Evolutionary conservation across 164 flowering plant genomes (phyloP), one percentile per base, ranked within the genome.

Genomic region (Aristolochia fimbriata): DNA sequence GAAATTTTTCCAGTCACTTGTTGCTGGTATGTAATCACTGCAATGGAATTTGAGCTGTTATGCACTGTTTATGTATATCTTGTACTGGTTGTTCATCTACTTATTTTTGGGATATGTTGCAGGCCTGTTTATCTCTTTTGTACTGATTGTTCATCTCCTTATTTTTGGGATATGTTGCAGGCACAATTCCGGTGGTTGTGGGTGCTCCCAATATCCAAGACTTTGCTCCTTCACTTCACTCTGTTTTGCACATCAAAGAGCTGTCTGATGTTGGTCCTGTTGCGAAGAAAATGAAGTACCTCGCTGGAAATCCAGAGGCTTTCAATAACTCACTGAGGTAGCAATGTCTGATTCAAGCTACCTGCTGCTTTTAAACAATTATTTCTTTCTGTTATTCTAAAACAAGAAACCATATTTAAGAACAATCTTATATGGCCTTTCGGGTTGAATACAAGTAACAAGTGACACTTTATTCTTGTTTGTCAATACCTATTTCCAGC

Each of bases 1-100:
- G 66, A 93, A 94, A 58, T 94, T 76, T 74, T 94, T 94, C 76
- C 99, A 94, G 76, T 88, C 99, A 62, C 97, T 93, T 64, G 97
- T 93, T 73, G 96, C 99, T 64, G 99, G 99, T 93, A 85, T 57
- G 63, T 11, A 9, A 22, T 1, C 20, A 43, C 21, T 41, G 19
- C 31, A 19, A 27, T 31, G 31, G 15, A 33, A 30, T 15, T 17
- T 3, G 45, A 16, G 31, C 9, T 24, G 20, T 27, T 56, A 25
- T 31, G 22, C 19, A 1, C 5, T 49, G 22, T 1, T 2, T 10
- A 24, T 54, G 57, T 25, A 0, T 24, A 33, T 22, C 6, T 6
- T 24, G 24, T 24, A 7, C 20, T 56, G 15, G 31, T 56, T 1
- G 3, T 4, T 56, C 45, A 1, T 56, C 20, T 31, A 24, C 24